Conservation (phyloP, 2,329 filamentous ascomycete genomes). For the Monilinia laxa region DNA sequence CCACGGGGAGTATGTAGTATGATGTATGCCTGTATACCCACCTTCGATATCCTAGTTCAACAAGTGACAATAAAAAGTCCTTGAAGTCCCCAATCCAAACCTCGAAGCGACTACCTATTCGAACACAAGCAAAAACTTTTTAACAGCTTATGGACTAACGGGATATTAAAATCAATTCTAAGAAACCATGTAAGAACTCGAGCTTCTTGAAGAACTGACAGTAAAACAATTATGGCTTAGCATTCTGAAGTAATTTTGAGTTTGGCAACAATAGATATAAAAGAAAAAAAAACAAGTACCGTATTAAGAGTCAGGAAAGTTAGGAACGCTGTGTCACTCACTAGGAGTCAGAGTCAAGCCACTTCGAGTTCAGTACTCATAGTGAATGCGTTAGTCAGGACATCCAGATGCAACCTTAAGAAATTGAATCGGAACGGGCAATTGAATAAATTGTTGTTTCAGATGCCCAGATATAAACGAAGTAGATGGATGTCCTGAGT, state of each 20-base stretch:
- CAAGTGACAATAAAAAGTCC: no score
- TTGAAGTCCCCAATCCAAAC: no score
- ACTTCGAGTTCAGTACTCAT: background rate
- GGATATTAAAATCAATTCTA: background rate
- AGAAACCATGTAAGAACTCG: background rate
- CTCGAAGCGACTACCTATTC: no score
- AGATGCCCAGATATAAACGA: background rate
- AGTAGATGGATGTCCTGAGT: background rate
- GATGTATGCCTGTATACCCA: background rate
- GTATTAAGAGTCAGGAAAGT: background rate
- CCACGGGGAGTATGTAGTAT: background rate
- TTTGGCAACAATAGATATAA: background rate
- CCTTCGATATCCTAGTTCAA: no score
- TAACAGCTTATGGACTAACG: background rate
- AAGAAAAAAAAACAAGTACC: background rate
- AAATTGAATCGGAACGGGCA: background rate
- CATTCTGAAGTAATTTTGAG: background rate
- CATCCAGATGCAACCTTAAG: background rate
- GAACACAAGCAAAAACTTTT: no score
- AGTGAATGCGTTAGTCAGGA: background rate
- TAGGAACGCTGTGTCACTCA: background rate
- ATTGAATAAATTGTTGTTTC: background rate
- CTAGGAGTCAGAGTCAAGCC: constrained; percentile 3
- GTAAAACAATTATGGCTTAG: background rate
- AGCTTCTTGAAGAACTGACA: background rate